Evolutionary conservation across 2,329 filamentous ascomycete genomes (phyloP).

Genomic region (Colletotrichum scovillei): DNA sequence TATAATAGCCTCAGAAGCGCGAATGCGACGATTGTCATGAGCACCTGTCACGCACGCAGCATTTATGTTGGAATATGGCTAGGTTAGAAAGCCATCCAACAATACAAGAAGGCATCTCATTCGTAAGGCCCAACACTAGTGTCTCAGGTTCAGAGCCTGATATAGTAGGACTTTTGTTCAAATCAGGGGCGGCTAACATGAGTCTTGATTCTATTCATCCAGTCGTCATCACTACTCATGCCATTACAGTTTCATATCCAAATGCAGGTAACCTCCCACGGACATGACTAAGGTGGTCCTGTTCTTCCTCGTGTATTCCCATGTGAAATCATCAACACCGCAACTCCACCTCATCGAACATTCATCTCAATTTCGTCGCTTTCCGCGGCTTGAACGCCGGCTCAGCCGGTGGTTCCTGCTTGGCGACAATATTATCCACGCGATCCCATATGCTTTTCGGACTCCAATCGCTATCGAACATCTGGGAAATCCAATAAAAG

Average conservation of each 20-base stretch:
- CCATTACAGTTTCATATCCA: not conserved
- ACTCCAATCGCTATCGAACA: slow-evolving; percentile 56
- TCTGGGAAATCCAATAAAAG: slow-evolving; percentile 57
- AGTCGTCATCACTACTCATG: not conserved
- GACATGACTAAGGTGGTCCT: not conserved
- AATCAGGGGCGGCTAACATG: not conserved
- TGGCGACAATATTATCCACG: not conserved
- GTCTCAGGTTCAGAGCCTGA: too few relatives aligned
- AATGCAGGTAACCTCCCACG: not conserved
- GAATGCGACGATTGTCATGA: too few relatives aligned
- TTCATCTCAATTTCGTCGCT: not conserved
- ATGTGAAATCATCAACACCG: too few relatives aligned
- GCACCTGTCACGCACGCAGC: not conserved
- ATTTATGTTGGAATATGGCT: not conserved
- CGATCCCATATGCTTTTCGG: not conserved
- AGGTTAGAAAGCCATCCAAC: too few relatives aligned
- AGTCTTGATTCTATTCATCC: not conserved
- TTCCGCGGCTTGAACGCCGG: not conserved
- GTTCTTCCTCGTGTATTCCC: not conserved
- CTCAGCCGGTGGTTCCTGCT: not conserved
- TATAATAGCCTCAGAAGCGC: too few relatives aligned
- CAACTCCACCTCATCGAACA: not conserved
- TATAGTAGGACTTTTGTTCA: not conserved
- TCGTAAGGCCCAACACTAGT: not conserved
- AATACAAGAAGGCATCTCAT: not conserved